Evolutionary conservation across 2,329 filamentous ascomycete species (phyloP).

Genomic region (Periconia sp.): DNA sequence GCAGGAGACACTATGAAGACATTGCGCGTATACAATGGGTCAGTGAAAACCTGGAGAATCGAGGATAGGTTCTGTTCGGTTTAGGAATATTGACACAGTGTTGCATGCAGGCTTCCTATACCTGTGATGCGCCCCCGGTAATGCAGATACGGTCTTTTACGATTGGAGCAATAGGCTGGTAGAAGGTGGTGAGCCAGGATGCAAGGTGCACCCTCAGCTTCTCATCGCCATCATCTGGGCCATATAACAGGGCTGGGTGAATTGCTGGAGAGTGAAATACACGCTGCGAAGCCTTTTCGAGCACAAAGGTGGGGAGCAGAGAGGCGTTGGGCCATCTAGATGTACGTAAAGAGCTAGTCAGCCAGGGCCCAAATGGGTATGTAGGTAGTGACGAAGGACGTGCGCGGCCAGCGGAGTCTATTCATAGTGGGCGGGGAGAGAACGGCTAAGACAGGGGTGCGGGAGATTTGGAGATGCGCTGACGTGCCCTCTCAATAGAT

Average conservation of each 20-base stretch:
- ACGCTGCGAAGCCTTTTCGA: conserved; percentile 62
- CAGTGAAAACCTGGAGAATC: conserved; percentile 77
- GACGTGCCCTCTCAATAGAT: conserved; percentile 39
- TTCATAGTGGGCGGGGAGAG: not conserved
- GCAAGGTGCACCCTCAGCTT: conserved; percentile 66
- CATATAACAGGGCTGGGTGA: conserved; percentile 72
- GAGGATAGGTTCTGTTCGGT: conserved; percentile 80
- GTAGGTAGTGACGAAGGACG: not conserved
- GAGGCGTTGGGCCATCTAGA: conserved; percentile 68
- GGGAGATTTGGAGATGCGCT: conserved; percentile 11
- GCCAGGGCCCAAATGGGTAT: conserved; percentile 5
- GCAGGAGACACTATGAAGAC: conserved; percentile 82
- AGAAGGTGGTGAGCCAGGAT: conserved; percentile 68
- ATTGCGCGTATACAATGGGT: conserved; percentile 71
- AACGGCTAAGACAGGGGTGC: not conserved
- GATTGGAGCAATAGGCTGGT: conserved; percentile 51
- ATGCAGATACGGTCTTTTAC: conserved; percentile 69
- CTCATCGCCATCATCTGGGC: conserved; percentile 67
- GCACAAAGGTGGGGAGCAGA: conserved; percentile 66
- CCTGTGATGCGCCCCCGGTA: conserved; percentile 81
- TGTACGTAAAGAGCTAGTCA: conserved; percentile 58
- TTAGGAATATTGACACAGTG: too few relatives aligned
- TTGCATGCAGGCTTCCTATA: too few relatives aligned
- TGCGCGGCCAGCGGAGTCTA: not conserved
- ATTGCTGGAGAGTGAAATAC: conserved; percentile 63